Conservation (phyloP, 345 rosid genomes). For the Excoecaria agallocha region DNA sequence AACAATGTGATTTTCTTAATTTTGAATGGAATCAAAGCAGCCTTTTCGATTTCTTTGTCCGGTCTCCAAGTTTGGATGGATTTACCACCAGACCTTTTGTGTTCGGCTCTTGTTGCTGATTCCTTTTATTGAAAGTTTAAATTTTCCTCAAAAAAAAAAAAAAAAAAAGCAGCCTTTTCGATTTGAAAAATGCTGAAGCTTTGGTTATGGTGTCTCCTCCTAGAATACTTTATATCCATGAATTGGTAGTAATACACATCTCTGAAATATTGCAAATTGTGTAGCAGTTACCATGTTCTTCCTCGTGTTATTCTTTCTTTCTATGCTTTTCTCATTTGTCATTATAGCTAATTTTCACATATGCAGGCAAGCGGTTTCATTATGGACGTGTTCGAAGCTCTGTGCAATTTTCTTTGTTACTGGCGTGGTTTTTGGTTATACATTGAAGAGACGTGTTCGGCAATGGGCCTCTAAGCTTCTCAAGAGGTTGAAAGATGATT, state of each 20-base stretch:
- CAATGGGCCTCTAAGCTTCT: constrained; percentile 73
- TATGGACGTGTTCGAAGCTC: constrained; percentile 76
- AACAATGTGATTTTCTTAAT: not conserved
- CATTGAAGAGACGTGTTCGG: constrained; percentile 64
- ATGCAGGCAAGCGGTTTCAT: constrained; percentile 56
- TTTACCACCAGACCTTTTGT: no score
- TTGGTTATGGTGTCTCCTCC: not conserved
- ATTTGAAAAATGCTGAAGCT: not conserved
- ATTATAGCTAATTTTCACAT: not conserved
- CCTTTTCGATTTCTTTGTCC: no score
- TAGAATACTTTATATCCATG: not conserved
- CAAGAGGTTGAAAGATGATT: constrained; percentile 62
- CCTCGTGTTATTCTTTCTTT: not conserved
- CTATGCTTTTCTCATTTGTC: not conserved
- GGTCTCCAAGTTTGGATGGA: no score
- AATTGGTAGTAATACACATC: not conserved
- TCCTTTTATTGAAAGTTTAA: no score
- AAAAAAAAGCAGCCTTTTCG: no score
- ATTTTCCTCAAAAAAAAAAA: no score
- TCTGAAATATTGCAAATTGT: not conserved
- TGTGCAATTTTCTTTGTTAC: constrained; percentile 73
- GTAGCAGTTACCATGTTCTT: not conserved
- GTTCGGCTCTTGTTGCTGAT: no score
- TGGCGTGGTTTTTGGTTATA: constrained; percentile 73
- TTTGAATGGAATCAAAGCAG: not conserved